Percentiles rank a stretch among this genome's conserved stretches.
Conservation (phyloP, 305 asterid species). For the Fraxinus nigra region DNA sequence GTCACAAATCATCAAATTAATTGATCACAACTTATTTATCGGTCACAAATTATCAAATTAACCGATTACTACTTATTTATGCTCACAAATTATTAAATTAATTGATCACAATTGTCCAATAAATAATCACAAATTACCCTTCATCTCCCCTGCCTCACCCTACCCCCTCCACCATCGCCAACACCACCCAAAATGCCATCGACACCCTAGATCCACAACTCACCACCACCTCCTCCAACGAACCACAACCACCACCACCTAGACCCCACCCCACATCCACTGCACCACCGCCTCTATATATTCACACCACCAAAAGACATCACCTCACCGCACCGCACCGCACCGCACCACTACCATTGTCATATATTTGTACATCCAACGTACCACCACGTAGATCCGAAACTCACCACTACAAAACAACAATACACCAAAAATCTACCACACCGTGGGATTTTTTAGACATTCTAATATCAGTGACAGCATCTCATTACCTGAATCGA, state of each 20-base stretch:
- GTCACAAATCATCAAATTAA: no score
- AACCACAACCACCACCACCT: background rate
- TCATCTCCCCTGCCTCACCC: no score
- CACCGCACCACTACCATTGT: no score
- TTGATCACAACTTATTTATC: no score
- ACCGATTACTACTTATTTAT: no score
- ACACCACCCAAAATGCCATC: background rate
- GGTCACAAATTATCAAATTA: no score
- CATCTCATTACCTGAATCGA: background rate
- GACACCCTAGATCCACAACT: background rate
- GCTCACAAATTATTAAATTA: background rate
- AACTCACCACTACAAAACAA: background rate
- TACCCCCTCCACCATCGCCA: no score
- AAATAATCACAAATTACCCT: no score
- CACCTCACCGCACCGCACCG: no score
- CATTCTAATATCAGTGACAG: background rate
- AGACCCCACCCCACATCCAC: background rate
- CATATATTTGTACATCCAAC: no score
- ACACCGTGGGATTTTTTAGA: background rate
- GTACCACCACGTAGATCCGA: no score
- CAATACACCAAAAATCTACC: background rate
- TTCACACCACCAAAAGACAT: background rate
- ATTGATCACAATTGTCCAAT: background rate
- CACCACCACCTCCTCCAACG: background rate
- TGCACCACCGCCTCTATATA: background rate